Conservation (phyloP, 2,329 filamentous ascomycete genomes). For the Aspergillus terreus region DNA sequence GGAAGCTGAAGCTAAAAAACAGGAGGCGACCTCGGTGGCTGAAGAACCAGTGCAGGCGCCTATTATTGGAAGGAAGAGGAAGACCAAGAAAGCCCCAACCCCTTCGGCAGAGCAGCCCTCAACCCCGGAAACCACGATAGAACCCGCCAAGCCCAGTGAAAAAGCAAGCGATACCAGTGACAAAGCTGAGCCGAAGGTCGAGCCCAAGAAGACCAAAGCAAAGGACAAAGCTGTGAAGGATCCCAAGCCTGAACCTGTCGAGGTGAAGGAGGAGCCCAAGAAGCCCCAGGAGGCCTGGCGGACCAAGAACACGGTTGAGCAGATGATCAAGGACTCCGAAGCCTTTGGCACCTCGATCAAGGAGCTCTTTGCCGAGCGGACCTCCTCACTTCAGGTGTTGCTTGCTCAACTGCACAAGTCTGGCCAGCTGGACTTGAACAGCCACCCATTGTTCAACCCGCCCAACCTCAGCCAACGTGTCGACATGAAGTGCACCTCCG, state of each 20-base stretch:
- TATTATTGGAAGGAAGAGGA: slow-evolving; percentile 62
- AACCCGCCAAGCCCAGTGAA: slow-evolving; percentile 16
- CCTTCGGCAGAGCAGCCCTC: slow-evolving; percentile 18
- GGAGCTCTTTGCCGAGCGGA: slow-evolving; percentile 40
- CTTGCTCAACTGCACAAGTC: slow-evolving; percentile 38
- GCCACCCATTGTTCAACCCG: slow-evolving; percentile 39
- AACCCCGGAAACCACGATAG: slow-evolving; percentile 9
- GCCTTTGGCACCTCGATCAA: slow-evolving; percentile 32
- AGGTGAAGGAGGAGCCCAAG: slow-evolving; percentile 23
- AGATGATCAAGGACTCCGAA: slow-evolving; percentile 37
- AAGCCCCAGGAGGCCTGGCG: slow-evolving; percentile 31
- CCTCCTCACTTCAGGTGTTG: slow-evolving; percentile 34
- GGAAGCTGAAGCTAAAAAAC: slow-evolving; percentile 42
- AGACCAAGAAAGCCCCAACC: slow-evolving; percentile 45
- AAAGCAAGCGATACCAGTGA: slow-evolving; percentile 10
- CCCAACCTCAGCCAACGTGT: slow-evolving; percentile 38
- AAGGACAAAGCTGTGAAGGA: slow-evolving; percentile 23
- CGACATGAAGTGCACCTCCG: slow-evolving; percentile 40
- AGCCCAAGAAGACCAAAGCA: slow-evolving; percentile 22
- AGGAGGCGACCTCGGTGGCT: slow-evolving; percentile 32
- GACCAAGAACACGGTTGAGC: slow-evolving; percentile 38
- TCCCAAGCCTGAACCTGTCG: slow-evolving; percentile 13
- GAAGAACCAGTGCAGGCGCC: slow-evolving; percentile 58
- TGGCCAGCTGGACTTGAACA: slow-evolving; percentile 35
- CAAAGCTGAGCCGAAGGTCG: slow-evolving; percentile 24